phyloP scores from a whole-genome alignment of 1,139 yeast species.

The Taphrina deformans region DNA sequence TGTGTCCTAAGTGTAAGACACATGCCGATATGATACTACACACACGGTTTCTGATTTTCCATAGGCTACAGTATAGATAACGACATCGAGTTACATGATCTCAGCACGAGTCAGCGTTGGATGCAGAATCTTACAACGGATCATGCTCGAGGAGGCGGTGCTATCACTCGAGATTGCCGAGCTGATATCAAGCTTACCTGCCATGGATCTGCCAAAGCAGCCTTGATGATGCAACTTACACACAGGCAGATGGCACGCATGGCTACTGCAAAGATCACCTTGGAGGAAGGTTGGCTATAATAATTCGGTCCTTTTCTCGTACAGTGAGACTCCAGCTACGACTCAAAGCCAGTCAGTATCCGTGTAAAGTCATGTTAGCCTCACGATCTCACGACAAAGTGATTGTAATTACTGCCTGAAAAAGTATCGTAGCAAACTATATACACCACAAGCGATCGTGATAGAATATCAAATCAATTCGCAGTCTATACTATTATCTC shows the following conservation, averaged over 20 bases:
- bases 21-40: background rate
- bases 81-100: conserved; percentile 8
- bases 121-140: background rate
- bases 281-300: conserved; percentile 1
- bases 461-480: too few relatives aligned
- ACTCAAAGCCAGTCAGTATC: too few relatives aligned
- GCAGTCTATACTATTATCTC: too few relatives aligned
- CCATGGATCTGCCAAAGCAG: background rate
- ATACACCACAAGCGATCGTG: too few relatives aligned
- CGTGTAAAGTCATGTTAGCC: too few relatives aligned
- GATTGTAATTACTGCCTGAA: too few relatives aligned
- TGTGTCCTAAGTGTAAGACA: conserved; percentile 15
- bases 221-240: conserved; percentile 9
- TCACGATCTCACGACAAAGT: too few relatives aligned
- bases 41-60: background rate
- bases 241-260: conserved; percentile 7
- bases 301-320: background rate
- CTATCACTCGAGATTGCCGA: background rate
- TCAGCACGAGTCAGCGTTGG: conserved; percentile 13
- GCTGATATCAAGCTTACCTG: background rate
- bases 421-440: too few relatives aligned
- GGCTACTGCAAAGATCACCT: conserved; percentile 3
- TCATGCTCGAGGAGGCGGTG: background rate
- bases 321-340: too few relatives aligned
- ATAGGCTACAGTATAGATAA: conserved; percentile 12